Evolutionary conservation across 345 rosid species (phyloP).

Genomic region (Heritiera littoralis): DNA sequence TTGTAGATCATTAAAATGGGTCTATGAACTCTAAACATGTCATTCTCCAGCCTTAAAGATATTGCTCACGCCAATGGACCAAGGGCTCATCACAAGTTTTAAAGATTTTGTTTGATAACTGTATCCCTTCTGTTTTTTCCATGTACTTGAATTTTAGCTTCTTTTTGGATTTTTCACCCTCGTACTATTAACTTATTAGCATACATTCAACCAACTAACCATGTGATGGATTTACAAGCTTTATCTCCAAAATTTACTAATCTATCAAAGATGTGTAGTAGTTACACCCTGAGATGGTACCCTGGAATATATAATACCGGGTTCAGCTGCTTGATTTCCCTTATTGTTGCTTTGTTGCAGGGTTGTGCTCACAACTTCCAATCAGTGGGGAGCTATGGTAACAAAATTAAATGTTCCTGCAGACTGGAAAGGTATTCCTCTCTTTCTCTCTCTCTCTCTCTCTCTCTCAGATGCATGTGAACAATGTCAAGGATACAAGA

Average conservation of each 20-base stretch:
- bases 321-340: slow-evolving; percentile 11
- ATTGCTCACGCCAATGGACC: background rate
- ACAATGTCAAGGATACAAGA: background rate
- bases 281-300: background rate
- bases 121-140: background rate
- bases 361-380: slow-evolving; percentile 78
- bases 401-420: slow-evolving; percentile 85
- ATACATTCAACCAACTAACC: background rate
- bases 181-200: background rate
- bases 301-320: background rate
- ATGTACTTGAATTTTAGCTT: background rate
- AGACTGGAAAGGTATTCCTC: slow-evolving; percentile 80
- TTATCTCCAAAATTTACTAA: background rate
- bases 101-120: background rate
- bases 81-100: background rate
- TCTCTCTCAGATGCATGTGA: background rate
- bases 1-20: background rate
- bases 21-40: slow-evolving; percentile 8
- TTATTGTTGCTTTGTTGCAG: slow-evolving; percentile 34
- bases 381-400: slow-evolving; percentile 80
- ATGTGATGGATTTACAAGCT: background rate
- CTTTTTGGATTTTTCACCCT: background rate
- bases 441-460: slow-evolving; percentile 21
- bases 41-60: background rate
- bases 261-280: background rate